Percentiles rank a stretch among this genome's conserved stretches.
Conservation (phyloP, 257 asterid genomes). For the Gentiana macrophylla region DNA sequence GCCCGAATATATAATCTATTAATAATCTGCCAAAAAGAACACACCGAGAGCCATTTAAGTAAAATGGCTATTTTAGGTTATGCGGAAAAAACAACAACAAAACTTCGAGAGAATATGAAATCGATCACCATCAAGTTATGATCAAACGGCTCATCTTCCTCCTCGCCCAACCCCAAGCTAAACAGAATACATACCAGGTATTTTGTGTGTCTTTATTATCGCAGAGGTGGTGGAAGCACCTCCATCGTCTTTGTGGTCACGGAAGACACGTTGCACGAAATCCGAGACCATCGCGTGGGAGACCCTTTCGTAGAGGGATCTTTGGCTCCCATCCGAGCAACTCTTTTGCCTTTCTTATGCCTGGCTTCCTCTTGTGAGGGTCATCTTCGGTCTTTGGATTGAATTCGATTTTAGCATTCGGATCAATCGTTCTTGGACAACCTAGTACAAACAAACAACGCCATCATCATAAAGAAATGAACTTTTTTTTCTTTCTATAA, state of each 20-base stretch:
- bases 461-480: neutral
- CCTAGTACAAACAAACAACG: slow-evolving; percentile 28
- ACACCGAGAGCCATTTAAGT: too few relatives aligned
- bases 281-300: slow-evolving; percentile 88
- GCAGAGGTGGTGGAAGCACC: slow-evolving; percentile 9
- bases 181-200: too few relatives aligned
- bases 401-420: slow-evolving; percentile 76
- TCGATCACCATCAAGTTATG: too few relatives aligned
- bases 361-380: slow-evolving; percentile 97
- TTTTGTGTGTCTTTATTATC: neutral
- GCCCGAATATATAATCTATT: too few relatives aligned
- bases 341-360: slow-evolving; percentile 77
- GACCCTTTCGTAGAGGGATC: slow-evolving; percentile 72
- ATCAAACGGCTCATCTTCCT: too few relatives aligned
- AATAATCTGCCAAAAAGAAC: too few relatives aligned
- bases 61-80: too few relatives aligned
- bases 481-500: too few relatives aligned
- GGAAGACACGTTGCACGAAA: slow-evolving; percentile 81
- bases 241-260: slow-evolving; percentile 56
- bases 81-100: too few relatives aligned
- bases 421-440: slow-evolving; percentile 92
- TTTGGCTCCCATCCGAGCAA: slow-evolving; percentile 93
- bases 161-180: too few relatives aligned
- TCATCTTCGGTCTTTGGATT: slow-evolving; percentile 92
- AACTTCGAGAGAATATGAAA: too few relatives aligned